Evolutionary conservation across 139 green algal species (phyloP), one percentile per base, ranked within the genome.

Genomic region (Tetradesmus lagerheimii): DNA sequence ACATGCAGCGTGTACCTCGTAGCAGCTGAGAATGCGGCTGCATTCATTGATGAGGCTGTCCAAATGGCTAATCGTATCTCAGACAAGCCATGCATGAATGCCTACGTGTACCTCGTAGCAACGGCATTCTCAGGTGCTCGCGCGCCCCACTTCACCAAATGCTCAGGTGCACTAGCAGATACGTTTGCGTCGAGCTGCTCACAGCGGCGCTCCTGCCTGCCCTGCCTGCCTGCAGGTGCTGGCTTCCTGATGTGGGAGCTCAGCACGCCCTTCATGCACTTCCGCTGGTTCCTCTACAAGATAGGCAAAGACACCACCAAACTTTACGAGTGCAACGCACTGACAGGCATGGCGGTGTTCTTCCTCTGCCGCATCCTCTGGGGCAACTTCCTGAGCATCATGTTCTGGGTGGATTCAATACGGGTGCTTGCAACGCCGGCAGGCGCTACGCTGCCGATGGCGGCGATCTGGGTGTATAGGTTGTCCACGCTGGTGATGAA

Each of bases 221-320:
- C 8, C 37, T 64, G 27, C 5, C 57, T 39, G 34, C n/a, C 53
- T 89, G 87, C 87, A 93, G 90, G 90, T 11, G 92, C 92, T 11
- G 75, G 83, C 35, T 95, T 95, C 41, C 50, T 94, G 35, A 64
- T 90, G 64, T 92, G 93, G 93, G 93, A 95, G 86, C 86, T 94
- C 15, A 91, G 75, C 64, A 95, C 93, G 9, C 93, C 93, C 35
- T 92, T 95, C 53, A 83, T 95, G 83, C 94, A 95, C 79, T 50
- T 92, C 9, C 91, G 93, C 38, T 95, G 93, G 93, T 53, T 95
- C 29, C 82, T 95, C 37, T 89, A 95, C 34, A 93, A 94, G 85
- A 92, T 94, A 14, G 93, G 92, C n/a, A 74, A 82, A 62, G 91
- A 75, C 45, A 67, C 77, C 25, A 81, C 43, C 3, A n/a, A 35